These are phyloP conservation scores for Taiozyma sp. DNA, from an alignment of 1,139 yeast species.

Conservation along the genomic window DNA sequence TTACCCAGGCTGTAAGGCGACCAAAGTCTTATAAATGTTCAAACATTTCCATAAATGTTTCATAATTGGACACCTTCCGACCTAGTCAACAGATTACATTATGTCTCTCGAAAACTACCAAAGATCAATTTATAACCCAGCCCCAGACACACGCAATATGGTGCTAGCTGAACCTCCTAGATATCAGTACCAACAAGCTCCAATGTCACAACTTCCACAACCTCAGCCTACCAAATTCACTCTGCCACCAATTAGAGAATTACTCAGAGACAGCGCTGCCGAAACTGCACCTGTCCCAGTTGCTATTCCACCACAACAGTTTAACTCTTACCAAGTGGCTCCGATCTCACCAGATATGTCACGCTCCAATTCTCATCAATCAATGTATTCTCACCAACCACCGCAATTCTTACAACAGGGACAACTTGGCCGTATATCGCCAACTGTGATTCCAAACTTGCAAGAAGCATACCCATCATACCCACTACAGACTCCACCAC, in stretches of 20 bases:
- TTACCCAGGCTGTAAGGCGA: neutral
- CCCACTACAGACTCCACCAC: slow-evolving; percentile 1
- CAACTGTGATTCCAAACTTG: neutral
- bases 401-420: slow-evolving; percentile 1
- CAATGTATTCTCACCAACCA: slow-evolving; percentile 2
- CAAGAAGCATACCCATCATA: neutral
- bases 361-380: slow-evolving; percentile 1
- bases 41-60: neutral
- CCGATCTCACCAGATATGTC: slow-evolving; percentile 1
- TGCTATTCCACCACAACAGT: slow-evolving; percentile 2
- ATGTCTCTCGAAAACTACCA: slow-evolving; percentile 19
- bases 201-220: neutral
- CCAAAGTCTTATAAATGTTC: neutral
- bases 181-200: slow-evolving; percentile 9
- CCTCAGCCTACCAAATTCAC: slow-evolving; percentile 11
- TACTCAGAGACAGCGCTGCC: slow-evolving; percentile 10
- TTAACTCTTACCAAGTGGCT: neutral
- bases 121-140: neutral
- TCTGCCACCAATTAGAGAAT: slow-evolving; percentile 23
- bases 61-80: neutral
- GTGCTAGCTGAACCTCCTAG: slow-evolving; percentile 17
- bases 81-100: neutral
- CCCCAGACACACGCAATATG: slow-evolving; percentile 10
- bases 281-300: slow-evolving; percentile 3
- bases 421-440: slow-evolving; percentile 3